These are phyloP conservation scores for Calonectria hawksworthii DNA, from an alignment of 2,329 filamentous ascomycete genomes.

Conservation along the genomic window DNA sequence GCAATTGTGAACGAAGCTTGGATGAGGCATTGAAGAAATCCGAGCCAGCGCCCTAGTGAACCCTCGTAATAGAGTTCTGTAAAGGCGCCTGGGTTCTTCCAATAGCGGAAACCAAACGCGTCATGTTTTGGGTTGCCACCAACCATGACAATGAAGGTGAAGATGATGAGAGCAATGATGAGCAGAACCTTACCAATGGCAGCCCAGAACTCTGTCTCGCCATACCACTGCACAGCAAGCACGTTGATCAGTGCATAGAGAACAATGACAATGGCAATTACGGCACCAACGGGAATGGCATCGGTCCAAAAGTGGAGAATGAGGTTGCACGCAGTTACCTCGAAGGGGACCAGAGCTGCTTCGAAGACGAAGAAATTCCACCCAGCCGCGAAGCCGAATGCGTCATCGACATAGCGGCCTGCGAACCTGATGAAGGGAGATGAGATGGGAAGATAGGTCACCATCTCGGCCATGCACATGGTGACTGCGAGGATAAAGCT, in stretches of 20 bases:
- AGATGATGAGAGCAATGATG: conserved; percentile 78
- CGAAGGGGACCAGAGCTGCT: conserved; percentile 76
- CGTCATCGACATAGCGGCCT: conserved; percentile 80
- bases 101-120: conserved; percentile 78
- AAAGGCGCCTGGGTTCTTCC: conserved; percentile 79
- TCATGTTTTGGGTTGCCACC: conserved; percentile 83
- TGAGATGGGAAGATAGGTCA: conserved; percentile 81
- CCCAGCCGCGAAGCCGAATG: conserved; percentile 79
- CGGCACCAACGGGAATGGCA: conserved; percentile 68
- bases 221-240: conserved; percentile 80
- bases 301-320: conserved; percentile 76
- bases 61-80: conserved; percentile 75
- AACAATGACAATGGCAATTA: conserved; percentile 68
- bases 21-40: conserved; percentile 82
- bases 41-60: conserved; percentile 79
- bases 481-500: conserved; percentile 72
- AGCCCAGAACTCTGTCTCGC: conserved; percentile 83
- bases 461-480: conserved; percentile 79
- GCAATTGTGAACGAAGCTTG: conserved; percentile 77
- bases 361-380: conserved; percentile 83
- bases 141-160: conserved; percentile 87
- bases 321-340: conserved; percentile 75
- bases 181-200: conserved; percentile 80
- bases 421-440: conserved; percentile 85
- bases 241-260: conserved; percentile 73